These are phyloP conservation scores for Litchi chinensis DNA, from an alignment of 345 rosid genomes.

Conservation along the genomic window DNA sequence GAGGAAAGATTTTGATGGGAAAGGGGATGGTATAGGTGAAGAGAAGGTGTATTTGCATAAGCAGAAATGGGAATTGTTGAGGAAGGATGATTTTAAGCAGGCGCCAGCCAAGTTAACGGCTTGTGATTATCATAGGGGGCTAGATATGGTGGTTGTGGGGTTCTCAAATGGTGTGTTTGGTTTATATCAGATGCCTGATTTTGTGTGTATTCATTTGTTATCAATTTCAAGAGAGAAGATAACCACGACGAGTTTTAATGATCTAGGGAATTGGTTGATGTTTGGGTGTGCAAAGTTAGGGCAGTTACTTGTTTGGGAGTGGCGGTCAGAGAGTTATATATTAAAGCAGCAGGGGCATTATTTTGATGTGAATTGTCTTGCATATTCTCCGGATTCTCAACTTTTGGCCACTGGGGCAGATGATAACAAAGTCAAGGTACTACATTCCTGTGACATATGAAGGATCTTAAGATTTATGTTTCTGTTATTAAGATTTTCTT, in stretches of 20 bases:
- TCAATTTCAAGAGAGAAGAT: conserved; percentile 89
- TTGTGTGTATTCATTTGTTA: conserved; percentile 78
- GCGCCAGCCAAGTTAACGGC: conserved; percentile 67
- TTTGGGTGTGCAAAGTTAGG: conserved; percentile 95
- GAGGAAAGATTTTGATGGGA: conserved; percentile 63
- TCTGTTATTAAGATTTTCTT: background rate
- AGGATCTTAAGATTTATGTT: background rate
- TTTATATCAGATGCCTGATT: conserved; percentile 94
- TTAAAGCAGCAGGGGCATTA: conserved; percentile 99
- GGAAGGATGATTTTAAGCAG: conserved; percentile 86
- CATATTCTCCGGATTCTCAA: conserved; percentile 93
- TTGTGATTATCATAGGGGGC: conserved; percentile 79
- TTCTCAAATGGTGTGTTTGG: conserved; percentile 91
- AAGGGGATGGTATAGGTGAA: conserved; percentile 34
- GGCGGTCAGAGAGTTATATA: conserved; percentile 93
- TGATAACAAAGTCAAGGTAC: conserved; percentile 97
- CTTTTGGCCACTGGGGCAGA: conserved; percentile 96
- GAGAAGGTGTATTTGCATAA: conserved; percentile 56
- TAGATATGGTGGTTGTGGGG: conserved; percentile 89
- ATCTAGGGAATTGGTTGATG: conserved; percentile 89
- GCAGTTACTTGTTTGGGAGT: conserved; percentile 97
- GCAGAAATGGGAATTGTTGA: conserved; percentile 69
- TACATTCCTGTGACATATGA: background rate
- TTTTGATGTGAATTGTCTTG: conserved; percentile 85
- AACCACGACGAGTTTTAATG: conserved; percentile 83